Evolutionary conservation across 257 asterid species (phyloP).

Genomic region (Solanum rostratum): DNA sequence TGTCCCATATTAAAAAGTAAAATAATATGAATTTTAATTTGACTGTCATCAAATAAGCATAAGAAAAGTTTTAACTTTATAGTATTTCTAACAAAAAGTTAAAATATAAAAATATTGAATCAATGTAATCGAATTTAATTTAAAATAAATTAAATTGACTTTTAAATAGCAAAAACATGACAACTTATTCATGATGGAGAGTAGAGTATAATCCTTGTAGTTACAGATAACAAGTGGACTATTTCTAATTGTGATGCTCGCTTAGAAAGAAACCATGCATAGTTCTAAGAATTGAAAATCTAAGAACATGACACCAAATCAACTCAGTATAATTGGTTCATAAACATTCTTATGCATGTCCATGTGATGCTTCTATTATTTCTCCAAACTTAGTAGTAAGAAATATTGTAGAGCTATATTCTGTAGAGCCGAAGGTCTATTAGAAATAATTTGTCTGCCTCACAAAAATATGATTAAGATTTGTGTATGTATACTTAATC

Average conservation of each 20-base stretch:
- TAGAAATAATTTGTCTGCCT: rapidly evolving
- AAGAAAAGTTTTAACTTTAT: background rate
- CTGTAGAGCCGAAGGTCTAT: background rate
- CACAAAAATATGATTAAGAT: background rate
- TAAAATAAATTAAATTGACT: background rate
- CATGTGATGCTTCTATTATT: background rate
- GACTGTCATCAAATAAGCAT: background rate
- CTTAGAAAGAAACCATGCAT: background rate
- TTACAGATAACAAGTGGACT: background rate
- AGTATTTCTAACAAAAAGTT: background rate
- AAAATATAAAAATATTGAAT: background rate
- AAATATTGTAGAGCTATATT: background rate
- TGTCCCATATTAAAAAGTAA: background rate
- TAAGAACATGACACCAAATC: background rate
- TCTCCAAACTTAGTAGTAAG: background rate
- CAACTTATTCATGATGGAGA: background rate
- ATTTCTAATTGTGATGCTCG: background rate
- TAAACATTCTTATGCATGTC: background rate
- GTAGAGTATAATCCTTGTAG: background rate
- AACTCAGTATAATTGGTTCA: background rate
- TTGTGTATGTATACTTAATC: background rate
- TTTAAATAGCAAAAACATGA: background rate
- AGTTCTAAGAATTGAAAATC: background rate
- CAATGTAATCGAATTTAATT: background rate
- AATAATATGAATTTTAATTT: background rate